Base-by-base conservation (phyloP, 768 basidiomycete species). In the Suillus decipiens region DNA sequence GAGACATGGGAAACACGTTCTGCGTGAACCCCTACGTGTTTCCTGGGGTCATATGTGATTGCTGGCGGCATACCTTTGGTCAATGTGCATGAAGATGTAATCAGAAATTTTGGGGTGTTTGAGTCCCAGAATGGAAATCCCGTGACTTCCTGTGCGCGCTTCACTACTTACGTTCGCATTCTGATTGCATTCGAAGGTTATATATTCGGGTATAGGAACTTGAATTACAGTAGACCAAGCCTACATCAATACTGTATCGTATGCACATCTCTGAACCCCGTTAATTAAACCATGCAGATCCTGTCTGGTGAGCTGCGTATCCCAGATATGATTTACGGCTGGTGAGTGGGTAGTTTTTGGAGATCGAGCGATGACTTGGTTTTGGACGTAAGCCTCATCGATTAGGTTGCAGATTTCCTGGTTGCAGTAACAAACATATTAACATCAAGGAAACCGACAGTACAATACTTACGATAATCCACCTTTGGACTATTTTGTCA, bases 1-100 rank as follows among this genome's bases (percentile, higher is more conserved):
- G 95, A 90, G 14, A 97, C 89, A 77, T 96, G 77, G 0, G 87
- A 84, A 41, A 92, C 84, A 7, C 86, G 83, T 71, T 94, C 93
- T 48, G 87, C 83, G 48, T 84, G 81, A 28, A 93, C 76, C 42
- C 84, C 84, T 15, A 95, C 91, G 58, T 92, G 85, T 58, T 87
- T 69, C 63, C 79, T 77, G 50, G 82, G 74, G 70, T 85, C 78
- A 47, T 71, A 68, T 17, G 57, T 57, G 28, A 61, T 66, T 62
- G 39, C 15, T 50, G 55, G 24, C 12, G 42, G 42, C 59, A 63
- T 63, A 7, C 10, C 17, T 33, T 19, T 31, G 33, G 50, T 19
- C 11, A 9, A 33, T 33, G 31, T 28, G 22, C 22, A 47, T 45
- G 22, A 47, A 22, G 12, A 47, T 47, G 45, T 8, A 22, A 11